These are phyloP conservation scores for Leccinum fallax DNA, from an alignment of 1,284 basidiomycete genomes.

Conservation along the genomic window DNA sequence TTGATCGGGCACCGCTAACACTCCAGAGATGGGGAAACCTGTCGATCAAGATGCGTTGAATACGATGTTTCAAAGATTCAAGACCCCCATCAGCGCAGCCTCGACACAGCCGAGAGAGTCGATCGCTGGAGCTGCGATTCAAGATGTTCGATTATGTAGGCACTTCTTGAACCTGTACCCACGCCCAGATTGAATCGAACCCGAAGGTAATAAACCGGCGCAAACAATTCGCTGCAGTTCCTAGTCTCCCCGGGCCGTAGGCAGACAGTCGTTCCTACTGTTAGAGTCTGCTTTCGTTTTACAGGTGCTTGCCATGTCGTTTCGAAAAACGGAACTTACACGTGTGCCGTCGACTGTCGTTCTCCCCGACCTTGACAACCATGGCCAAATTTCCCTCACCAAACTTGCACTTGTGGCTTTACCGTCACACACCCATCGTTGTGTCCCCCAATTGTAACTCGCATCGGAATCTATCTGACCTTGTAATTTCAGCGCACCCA, in stretches of 20 bases:
- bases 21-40: background rate
- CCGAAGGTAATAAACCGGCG: background rate
- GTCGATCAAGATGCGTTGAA: background rate
- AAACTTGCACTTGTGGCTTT: background rate
- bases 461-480: background rate
- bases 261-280: no score
- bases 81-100: background rate
- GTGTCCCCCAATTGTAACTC: background rate
- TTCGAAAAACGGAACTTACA: no score
- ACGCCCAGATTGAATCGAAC: background rate
- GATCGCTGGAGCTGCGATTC: background rate
- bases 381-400: background rate
- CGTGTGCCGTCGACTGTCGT: no score
- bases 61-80: background rate
- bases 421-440: no score
- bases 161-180: background rate
- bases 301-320: no score
- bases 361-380: background rate
- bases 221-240: background rate
- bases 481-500: background rate
- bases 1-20: background rate
- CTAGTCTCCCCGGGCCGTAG: no score
- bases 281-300: no score
- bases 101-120: background rate
- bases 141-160: background rate